phyloP scores from a whole-genome alignment of 768 basidiomycete species.

The Amanita muscaria region DNA sequence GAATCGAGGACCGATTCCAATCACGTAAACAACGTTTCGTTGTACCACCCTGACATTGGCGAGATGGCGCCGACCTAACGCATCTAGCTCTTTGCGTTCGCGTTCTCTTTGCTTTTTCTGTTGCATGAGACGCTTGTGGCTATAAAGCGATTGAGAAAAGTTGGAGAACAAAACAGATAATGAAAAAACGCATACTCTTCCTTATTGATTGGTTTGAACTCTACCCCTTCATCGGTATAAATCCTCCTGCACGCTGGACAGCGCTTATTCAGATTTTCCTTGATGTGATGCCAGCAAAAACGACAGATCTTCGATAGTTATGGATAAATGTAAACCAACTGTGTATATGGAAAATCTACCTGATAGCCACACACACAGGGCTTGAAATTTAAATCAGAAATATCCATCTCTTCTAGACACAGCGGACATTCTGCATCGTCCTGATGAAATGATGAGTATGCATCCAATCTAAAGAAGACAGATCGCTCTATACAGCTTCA shows the following conservation, averaged over 20 bases:
- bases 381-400: constrained; percentile 98
- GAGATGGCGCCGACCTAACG: constrained; percentile 74
- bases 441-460: constrained; percentile 31
- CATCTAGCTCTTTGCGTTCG: constrained; percentile 90
- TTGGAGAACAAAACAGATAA: constrained; percentile 12
- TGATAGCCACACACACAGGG: constrained; percentile 99
- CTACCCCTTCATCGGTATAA: constrained; percentile 87
- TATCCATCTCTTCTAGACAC: constrained; percentile 98
- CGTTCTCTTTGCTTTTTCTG: constrained; percentile 94
- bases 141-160: constrained; percentile 23
- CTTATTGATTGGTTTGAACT: constrained; percentile 90
- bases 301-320: constrained; percentile 74
- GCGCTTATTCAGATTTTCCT: constrained; percentile 88
- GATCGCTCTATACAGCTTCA: constrained; percentile 51
- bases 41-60: constrained; percentile 96
- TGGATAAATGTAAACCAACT: constrained; percentile 9
- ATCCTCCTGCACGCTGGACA: constrained; percentile 94
- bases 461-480: background rate
- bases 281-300: constrained; percentile 99
- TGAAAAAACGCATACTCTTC: constrained; percentile 69
- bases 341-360: constrained; percentile 32
- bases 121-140: constrained; percentile 90
- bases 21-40: constrained; percentile 91
- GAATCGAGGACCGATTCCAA: constrained; percentile 89
- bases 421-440: constrained; percentile 97